Base-by-base conservation (phyloP, 495 filamentous ascomycete genomes). In the Pyronema omphalodes region DNA sequence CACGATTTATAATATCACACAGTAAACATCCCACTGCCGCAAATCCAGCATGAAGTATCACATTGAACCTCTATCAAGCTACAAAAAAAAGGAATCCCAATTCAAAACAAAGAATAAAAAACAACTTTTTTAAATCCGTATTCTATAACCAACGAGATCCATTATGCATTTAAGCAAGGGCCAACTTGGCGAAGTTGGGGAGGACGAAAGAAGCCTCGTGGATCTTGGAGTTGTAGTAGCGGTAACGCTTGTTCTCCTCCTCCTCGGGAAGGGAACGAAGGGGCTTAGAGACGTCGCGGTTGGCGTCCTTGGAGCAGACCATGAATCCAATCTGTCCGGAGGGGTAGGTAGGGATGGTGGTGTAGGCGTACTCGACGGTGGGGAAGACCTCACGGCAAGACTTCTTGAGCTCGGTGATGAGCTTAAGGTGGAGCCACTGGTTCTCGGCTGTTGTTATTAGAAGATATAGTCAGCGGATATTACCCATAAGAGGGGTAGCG, bases 241-340 rank as follows among this genome's bases (percentile, higher is more conserved):
- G 74, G 81, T 83, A 94, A 49, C 86, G 72, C 71, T 83, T 82
- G 63, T 82, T 80, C 77, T 99, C 93, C 70, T 95, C 88, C 71
- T 95, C 88, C 55, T 72, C 68, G 51, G 76, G 71, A 79, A 84
- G 91, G 52, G 69, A 70, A 62, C 93, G 82, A 33, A 94, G 58
- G 37, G 93, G 93, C 69, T 79, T 81, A 65, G 73, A 82, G 54
- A 96, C 77, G 71, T 99, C 79, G 66, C 82, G 79, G 59, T 67
- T 76, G 60, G 78, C 74, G 66, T 96, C 91, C 79, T 96, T 96
- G 80, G 75, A 84, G 80, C 91, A 96, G 59, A 99, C 86, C 87
- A 96, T 94, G 80, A 96, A 99, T 68, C 93, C 93, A 67, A 99
- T 99, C 75, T 95, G 89, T 68, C 93, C 93, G 54, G 85, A 91